Evolutionary conservation across 495 filamentous ascomycete species (phyloP).

Genomic region (Neurospora tetrasperma): DNA sequence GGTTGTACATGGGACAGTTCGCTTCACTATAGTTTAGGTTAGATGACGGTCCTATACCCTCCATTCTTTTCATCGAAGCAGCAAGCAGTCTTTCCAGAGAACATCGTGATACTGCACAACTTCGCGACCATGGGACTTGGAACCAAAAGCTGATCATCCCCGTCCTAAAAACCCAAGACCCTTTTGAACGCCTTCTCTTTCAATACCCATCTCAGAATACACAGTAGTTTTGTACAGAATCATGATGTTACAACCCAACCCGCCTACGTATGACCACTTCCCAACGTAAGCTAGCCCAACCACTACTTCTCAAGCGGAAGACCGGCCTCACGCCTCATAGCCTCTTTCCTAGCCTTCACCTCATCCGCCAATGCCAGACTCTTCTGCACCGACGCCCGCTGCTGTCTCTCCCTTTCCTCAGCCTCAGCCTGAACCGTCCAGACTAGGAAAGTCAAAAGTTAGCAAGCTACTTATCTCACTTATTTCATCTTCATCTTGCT

Average conservation of each 20-base stretch:
- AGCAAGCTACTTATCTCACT: neutral
- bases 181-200: neutral
- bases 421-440: slow-evolving; percentile 61
- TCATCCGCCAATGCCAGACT: slow-evolving; percentile 43
- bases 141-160: neutral
- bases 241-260: neutral
- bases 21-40: neutral
- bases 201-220: neutral
- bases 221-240: neutral
- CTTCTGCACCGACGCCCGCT: slow-evolving; percentile 20
- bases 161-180: neutral
- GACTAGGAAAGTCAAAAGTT: slow-evolving; percentile 30
- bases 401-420: slow-evolving; percentile 45
- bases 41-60: neutral
- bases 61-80: neutral
- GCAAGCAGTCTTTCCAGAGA: no score
- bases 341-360: slow-evolving; percentile 51
- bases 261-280: neutral
- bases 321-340: slow-evolving; percentile 43
- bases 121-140: neutral
- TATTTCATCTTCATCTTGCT: neutral
- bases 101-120: neutral
- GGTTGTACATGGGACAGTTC: neutral
- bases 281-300: neutral
- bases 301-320: slow-evolving; percentile 9